These are phyloP conservation scores for Pilatotrama ljubarskyi DNA, from an alignment of 768 basidiomycete genomes.

Conservation along the genomic window DNA sequence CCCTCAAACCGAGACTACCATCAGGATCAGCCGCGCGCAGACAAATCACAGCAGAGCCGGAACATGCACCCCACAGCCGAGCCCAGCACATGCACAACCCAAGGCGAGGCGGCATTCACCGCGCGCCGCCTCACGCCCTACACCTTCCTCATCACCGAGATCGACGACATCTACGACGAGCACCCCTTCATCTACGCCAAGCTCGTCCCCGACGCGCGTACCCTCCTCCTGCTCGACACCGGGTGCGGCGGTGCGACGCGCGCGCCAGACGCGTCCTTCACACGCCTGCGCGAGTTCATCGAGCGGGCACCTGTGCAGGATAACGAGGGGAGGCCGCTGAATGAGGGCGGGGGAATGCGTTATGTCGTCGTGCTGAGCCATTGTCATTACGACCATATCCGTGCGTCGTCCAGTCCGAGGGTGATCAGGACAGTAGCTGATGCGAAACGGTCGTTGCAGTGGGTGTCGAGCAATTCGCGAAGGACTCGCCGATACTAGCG, in stretches of 20 bases:
- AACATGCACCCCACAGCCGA: not conserved
- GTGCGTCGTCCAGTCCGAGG: conserved; percentile 36
- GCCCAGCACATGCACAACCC: not conserved
- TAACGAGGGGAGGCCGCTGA: conserved; percentile 46
- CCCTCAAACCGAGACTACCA: too few relatives aligned
- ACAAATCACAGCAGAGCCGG: not conserved
- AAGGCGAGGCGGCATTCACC: conserved; percentile 33
- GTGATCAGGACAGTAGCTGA: not conserved
- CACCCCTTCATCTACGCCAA: conserved; percentile 58
- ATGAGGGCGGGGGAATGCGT: conserved; percentile 39
- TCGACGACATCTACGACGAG: conserved; percentile 52
- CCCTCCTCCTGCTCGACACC: conserved; percentile 53
- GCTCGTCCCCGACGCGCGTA: conserved; percentile 37
- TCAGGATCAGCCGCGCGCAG: too few relatives aligned
- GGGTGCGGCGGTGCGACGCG: conserved; percentile 53
- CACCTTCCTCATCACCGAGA: conserved; percentile 50
- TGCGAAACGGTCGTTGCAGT: conserved; percentile 33
- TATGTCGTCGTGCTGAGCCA: conserved; percentile 54
- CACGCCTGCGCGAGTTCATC: conserved; percentile 48
- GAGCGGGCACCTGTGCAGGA: conserved; percentile 45
- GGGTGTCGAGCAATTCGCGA: conserved; percentile 50
- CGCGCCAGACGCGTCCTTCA: conserved; percentile 42
- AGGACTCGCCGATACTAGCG: conserved; percentile 47
- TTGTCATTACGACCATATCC: conserved; percentile 61
- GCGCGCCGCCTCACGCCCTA: conserved; percentile 35